A percentile compares a stretch with the other conserved stretches of the same genome.
phyloP scores from a whole-genome alignment of 192 early-diverging fungal genomes.

The Gaertneriomyces semiglobifer region DNA sequence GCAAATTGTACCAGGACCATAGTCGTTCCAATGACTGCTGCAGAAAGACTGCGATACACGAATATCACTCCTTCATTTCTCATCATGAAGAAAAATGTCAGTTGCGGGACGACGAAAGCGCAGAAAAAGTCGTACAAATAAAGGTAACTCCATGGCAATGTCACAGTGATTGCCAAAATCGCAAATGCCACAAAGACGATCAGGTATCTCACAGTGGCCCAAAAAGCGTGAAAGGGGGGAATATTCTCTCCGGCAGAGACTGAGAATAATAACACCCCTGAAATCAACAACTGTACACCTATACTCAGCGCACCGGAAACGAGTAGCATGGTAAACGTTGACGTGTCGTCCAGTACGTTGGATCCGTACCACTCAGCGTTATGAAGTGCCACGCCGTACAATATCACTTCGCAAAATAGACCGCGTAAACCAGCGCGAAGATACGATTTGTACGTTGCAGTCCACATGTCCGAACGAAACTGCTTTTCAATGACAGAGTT shows the following conservation, averaged over 20 bases:
- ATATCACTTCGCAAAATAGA: slow-evolving; percentile 24
- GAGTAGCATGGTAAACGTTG: slow-evolving; percentile 8
- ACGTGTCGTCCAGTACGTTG: not conserved
- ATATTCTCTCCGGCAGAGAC: not conserved
- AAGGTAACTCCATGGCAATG: slow-evolving; percentile 23
- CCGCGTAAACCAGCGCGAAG: not conserved
- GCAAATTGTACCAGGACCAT: slow-evolving; percentile 9
- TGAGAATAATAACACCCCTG: slow-evolving; percentile 16
- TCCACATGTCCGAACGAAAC: slow-evolving; percentile 22
- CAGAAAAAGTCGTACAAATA: slow-evolving; percentile 11
- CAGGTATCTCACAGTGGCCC: not conserved
- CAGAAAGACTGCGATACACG: slow-evolving; percentile 1
- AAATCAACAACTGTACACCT: slow-evolving; percentile 23
- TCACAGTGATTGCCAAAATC: slow-evolving; percentile 13
- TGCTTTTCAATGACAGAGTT: slow-evolving; percentile 18
- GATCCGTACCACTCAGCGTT: not conserved
- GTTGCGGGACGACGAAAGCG: slow-evolving; percentile 20
- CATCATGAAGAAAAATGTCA: slow-evolving; percentile 26
- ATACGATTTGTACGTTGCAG: slow-evolving; percentile 16
- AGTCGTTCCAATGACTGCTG: not conserved
- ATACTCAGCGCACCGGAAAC: slow-evolving; percentile 9
- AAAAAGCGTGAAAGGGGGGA: slow-evolving; percentile 1
- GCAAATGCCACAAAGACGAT: slow-evolving; percentile 7
- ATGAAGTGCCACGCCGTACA: slow-evolving; percentile 26
- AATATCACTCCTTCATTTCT: slow-evolving; percentile 31